phyloP scores from a whole-genome alignment of 345 rosid genomes.

The Ceriops zippeliana region DNA sequence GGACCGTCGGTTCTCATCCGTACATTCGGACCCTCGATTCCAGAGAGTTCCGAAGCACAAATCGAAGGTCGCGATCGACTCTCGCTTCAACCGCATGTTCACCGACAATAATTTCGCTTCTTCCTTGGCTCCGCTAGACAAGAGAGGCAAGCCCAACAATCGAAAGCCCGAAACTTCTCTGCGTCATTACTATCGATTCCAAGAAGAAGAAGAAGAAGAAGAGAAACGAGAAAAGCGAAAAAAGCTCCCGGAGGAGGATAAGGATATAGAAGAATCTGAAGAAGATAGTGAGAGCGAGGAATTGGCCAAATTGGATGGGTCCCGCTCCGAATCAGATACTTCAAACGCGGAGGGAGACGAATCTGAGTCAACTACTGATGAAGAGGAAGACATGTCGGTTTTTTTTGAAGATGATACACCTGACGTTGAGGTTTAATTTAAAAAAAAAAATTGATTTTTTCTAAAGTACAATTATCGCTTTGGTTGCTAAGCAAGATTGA shows the following conservation, averaged over 20 bases:
- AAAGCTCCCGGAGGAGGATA: neutral
- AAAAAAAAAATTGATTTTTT: neutral
- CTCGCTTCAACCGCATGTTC: conserved; percentile 59
- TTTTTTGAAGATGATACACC: conserved; percentile 47
- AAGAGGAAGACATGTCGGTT: conserved; percentile 52
- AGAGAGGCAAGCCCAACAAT: conserved; percentile 69
- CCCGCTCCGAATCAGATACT: conserved; percentile 14
- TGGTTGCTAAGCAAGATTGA: neutral
- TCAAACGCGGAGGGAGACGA: conserved; percentile 31
- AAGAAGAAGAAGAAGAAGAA: conserved; percentile 29
- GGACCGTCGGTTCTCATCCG: conserved; percentile 65
- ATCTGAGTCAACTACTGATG: conserved; percentile 46
- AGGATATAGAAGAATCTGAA: conserved; percentile 10
- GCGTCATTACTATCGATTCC: conserved; percentile 59
- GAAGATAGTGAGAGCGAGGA: conserved; percentile 32
- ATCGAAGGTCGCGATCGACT: conserved; percentile 65
- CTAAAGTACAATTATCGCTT: neutral
- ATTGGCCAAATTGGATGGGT: conserved; percentile 9
- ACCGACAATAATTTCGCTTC: conserved; percentile 54
- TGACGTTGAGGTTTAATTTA: conserved; percentile 37
- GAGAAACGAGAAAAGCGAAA: neutral
- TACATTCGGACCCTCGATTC: conserved; percentile 81
- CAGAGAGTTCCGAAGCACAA: conserved; percentile 64
- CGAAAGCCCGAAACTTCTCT: conserved; percentile 37
- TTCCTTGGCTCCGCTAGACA: conserved; percentile 58